Conservation (phyloP, 2,329 filamentous ascomycete genomes). For the Trichoderma koningii region DNA sequence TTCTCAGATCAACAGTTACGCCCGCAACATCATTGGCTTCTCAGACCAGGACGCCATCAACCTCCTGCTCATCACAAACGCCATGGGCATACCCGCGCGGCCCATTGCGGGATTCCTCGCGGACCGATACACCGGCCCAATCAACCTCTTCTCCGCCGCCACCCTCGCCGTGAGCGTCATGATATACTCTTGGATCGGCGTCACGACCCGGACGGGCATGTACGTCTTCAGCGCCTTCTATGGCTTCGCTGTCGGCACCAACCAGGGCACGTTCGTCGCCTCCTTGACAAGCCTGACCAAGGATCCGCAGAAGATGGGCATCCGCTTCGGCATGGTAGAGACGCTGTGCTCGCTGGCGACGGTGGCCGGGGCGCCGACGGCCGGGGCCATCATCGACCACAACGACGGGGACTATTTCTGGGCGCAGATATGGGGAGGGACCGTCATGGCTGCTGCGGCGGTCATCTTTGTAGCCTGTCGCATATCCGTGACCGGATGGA, state of each 20-base stretch:
- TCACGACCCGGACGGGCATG: conserved; percentile 45
- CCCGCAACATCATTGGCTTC: conserved; percentile 47
- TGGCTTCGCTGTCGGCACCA: conserved; percentile 47
- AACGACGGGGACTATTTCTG: conserved; percentile 45
- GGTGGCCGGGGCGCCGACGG: conserved; percentile 48
- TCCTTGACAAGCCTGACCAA: conserved; percentile 47
- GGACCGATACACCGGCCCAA: conserved; percentile 53
- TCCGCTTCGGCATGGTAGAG: conserved; percentile 50
- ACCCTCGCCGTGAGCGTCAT: conserved; percentile 49
- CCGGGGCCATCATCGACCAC: conserved; percentile 49
- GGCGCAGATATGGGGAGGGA: conserved; percentile 52
- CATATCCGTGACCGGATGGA: conserved; percentile 42
- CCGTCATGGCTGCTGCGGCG: conserved; percentile 43
- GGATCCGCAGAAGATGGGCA: conserved; percentile 49
- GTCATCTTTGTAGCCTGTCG: conserved; percentile 40
- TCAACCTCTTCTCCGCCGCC: conserved; percentile 58
- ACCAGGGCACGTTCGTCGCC: conserved; percentile 46
- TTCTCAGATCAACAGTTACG: conserved; percentile 48
- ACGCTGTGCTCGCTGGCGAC: conserved; percentile 46
- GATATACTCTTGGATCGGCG: conserved; percentile 58
- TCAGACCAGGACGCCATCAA: conserved; percentile 53
- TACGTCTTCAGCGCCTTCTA: conserved; percentile 49
- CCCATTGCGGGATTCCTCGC: conserved; percentile 56
- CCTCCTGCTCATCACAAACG: conserved; percentile 60
- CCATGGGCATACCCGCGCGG: conserved; percentile 57